Conservation (phyloP, 805 yeast genomes). For the Wickerhamomyces rabaulensis region DNA sequence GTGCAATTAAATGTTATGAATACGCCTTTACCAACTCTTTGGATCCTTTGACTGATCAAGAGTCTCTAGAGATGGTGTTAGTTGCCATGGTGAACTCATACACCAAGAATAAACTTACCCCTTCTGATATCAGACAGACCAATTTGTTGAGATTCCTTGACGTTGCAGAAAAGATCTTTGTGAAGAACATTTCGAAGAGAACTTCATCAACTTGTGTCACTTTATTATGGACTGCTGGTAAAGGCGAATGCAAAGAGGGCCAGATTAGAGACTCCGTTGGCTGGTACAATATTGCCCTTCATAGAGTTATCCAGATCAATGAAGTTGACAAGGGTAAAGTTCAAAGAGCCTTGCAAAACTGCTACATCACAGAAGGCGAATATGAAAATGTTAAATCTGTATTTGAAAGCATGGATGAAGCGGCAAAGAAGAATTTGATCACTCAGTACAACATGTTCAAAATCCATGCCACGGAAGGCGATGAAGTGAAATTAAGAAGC, state of each 20-base stretch:
- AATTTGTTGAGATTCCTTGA: constrained; percentile 22
- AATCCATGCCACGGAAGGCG: constrained; percentile 12
- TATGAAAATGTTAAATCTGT: constrained; percentile 17
- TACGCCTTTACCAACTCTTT: constrained; percentile 30
- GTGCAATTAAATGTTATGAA: constrained; percentile 29
- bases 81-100: constrained; percentile 26
- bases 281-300: constrained; percentile 25
- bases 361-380: constrained; percentile 22
- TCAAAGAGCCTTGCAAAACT: constrained; percentile 30
- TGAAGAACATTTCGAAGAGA: constrained; percentile 22
- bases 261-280: constrained; percentile 17
- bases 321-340: constrained; percentile 31
- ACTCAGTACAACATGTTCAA: constrained; percentile 30
- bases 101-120: constrained; percentile 22
- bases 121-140: constrained; percentile 17
- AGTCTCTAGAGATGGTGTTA: constrained; percentile 17
- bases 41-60: constrained; percentile 21
- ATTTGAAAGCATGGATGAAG: constrained; percentile 21
- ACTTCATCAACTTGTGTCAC: constrained; percentile 30
- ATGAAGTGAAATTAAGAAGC: constrained; percentile 13
- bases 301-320: constrained; percentile 20
- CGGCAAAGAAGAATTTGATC: constrained; percentile 22
- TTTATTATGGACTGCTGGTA: constrained; percentile 36
- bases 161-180: constrained; percentile 24
- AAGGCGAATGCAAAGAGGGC: constrained; percentile 23